phyloP scores from a whole-genome alignment of 805 yeast species.

The Blastobotrys terrestris region DNA sequence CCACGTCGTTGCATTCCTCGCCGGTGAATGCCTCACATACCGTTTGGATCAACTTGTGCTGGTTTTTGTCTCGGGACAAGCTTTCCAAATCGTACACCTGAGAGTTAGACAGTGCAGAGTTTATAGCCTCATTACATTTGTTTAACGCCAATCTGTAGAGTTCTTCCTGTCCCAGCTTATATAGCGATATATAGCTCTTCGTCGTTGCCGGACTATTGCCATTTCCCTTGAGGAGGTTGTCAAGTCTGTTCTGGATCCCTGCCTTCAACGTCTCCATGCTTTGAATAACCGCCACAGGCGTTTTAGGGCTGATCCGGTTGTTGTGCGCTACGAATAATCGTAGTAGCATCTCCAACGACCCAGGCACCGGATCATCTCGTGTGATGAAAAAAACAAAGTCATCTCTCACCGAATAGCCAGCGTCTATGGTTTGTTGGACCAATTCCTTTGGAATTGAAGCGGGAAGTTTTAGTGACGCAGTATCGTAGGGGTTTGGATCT shows the following conservation, averaged over 20 bases:
- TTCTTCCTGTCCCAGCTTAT: not conserved
- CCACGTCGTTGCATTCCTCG: not conserved
- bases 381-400: not conserved
- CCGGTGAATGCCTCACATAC: not conserved
- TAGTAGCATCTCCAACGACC: not conserved
- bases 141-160: not conserved
- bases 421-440: not conserved
- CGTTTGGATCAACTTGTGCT: not conserved
- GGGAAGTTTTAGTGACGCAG: slow-evolving; percentile 51
- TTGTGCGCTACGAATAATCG: not conserved
- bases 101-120: not conserved
- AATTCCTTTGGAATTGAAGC: not conserved
- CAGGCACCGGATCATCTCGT: slow-evolving; percentile 1
- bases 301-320: not conserved
- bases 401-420: no score
- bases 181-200: not conserved
- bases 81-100: not conserved
- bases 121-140: not conserved
- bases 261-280: not conserved
- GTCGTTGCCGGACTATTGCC: not conserved
- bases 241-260: not conserved
- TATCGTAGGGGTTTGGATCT: slow-evolving; percentile 47
- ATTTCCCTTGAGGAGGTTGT: not conserved
- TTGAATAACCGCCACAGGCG: not conserved
- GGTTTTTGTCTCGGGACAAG: not conserved